Conservation (phyloP, 1,284 basidiomycete genomes). For the Calocybe gambosa region DNA sequence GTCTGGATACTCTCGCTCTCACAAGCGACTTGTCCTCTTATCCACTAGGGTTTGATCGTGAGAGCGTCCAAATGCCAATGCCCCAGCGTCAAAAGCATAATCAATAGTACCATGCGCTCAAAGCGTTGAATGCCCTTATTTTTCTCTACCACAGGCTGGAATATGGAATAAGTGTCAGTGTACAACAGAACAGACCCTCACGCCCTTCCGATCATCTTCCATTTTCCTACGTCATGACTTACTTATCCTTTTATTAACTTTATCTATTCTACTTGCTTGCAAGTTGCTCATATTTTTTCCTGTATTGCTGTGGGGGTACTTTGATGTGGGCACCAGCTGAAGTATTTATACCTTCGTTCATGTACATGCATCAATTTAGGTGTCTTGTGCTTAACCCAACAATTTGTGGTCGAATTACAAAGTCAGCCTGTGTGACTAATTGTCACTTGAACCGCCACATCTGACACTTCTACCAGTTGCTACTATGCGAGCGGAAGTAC, state of each 20-base stretch:
- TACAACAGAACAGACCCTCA: conserved; percentile 11
- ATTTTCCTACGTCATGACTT: not conserved
- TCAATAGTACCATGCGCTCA: not conserved
- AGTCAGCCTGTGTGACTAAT: not conserved
- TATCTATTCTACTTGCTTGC: conserved; percentile 11
- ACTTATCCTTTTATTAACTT: conserved; percentile 2
- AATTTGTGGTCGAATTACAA: not conserved
- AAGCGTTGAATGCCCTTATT: not conserved
- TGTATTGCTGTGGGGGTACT: not conserved
- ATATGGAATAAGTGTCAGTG: conserved; percentile 11
- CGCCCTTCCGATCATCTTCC: not conserved
- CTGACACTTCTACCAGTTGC: conserved; percentile 15
- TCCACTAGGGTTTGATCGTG: conserved; percentile 64
- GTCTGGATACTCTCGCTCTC: conserved; percentile 73
- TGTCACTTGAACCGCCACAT: not conserved
- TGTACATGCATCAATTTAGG: not conserved
- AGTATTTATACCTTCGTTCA: not conserved
- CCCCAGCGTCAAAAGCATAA: conserved; percentile 11
- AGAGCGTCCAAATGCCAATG: conserved; percentile 28
- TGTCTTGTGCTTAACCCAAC: not conserved
- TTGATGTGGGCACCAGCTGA: not conserved
- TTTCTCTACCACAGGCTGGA: conserved; percentile 10
- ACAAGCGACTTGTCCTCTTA: conserved; percentile 76
- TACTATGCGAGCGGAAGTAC: conserved; percentile 37
- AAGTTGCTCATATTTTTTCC: conserved; percentile 7